Base-by-base conservation (phyloP, 176 grass and related monocot species). In the Oryza nivara region DNA sequence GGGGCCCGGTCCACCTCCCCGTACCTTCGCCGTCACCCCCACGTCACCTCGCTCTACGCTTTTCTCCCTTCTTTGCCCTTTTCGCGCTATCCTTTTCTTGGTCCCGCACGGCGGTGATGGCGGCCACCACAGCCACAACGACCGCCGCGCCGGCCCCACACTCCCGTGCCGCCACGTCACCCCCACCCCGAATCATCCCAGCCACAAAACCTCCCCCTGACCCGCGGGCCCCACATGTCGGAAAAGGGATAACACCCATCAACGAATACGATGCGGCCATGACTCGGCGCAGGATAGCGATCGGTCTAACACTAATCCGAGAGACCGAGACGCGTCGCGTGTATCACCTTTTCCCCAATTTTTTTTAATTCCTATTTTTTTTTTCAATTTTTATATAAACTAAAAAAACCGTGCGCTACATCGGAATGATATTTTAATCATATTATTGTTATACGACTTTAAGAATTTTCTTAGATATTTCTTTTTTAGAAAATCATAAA, bases 251-350 rank as follows among this genome's bases (percentile, higher is more conserved):
- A 86, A 86, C 79, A 8, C 78, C 78, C 54, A 72, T 52, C 13
- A n/a, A 48, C 71, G 7, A 9, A 3, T 20, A n/a, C 56, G 64
- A 80, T 41, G 73, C 77, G 77, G 56, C 84, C 76, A 67, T 86
- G 84, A 80, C 77, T 80, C 20, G 69, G 77, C 77, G 32, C 12
- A 28, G 30, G 69, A 86, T 85, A 79, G 75, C 52, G 75, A 85
- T 73, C 8, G 11, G 26, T 9, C 4, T 30, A 30, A 36, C 35
- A 6, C 35, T 36, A 36, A 36, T 6, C 26, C 1, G 26, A 26
- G 26, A 26, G 26, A 26, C 35, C 35, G 4, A 54, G 51, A 54
- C 51, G 51, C 51, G 15, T 54, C 40, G 40, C 49, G 13, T 36
- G 35, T 4, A 36, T 36, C 35, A 36, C 5, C 35, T 36, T 36